Percentiles rank a stretch among this genome's conserved stretches.
Evolutionary conservation across 2,329 filamentous ascomycete species (phyloP).

Genomic region (Xylariales sp.): DNA sequence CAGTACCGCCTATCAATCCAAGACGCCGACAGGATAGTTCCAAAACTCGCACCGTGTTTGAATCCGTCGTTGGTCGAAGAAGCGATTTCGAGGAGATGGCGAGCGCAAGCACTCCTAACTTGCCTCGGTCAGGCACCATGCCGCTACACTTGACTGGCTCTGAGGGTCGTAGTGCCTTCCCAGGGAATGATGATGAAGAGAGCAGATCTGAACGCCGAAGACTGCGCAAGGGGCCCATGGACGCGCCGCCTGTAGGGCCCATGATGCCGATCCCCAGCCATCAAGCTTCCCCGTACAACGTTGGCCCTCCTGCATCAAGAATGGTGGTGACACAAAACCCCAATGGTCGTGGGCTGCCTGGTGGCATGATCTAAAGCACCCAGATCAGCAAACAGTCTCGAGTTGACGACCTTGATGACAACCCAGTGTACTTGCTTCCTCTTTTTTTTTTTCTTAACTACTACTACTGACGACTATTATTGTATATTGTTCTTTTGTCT

Average conservation of each 20-base stretch:
- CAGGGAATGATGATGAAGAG: constrained; percentile 35
- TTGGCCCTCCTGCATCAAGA: constrained; percentile 29
- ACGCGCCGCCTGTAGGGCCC: constrained; percentile 21
- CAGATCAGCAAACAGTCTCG: no score
- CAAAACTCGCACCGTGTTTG: constrained; percentile 34
- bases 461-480: no score
- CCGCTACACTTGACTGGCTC: no score
- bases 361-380: constrained; percentile 47
- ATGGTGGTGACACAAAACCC: constrained; percentile 24
- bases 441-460: no score
- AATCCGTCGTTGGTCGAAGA: constrained; percentile 27
- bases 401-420: constrained; percentile 2
- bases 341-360: constrained; percentile 28
- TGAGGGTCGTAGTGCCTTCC: constrained; percentile 22
- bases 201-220: constrained; percentile 30
- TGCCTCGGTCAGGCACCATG: no score
- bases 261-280: constrained; percentile 10
- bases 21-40: constrained; percentile 38
- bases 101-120: constrained; percentile 25
- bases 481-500: constrained; percentile 5
- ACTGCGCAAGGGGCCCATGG: constrained; percentile 38
- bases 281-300: constrained; percentile 17
- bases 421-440: constrained; percentile 3
- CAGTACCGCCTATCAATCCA: constrained; percentile 56
- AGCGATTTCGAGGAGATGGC: constrained; percentile 25